These are phyloP conservation scores for Inga leiocalycina DNA, from an alignment of 306 rosid genomes.

Conservation along the genomic window DNA sequence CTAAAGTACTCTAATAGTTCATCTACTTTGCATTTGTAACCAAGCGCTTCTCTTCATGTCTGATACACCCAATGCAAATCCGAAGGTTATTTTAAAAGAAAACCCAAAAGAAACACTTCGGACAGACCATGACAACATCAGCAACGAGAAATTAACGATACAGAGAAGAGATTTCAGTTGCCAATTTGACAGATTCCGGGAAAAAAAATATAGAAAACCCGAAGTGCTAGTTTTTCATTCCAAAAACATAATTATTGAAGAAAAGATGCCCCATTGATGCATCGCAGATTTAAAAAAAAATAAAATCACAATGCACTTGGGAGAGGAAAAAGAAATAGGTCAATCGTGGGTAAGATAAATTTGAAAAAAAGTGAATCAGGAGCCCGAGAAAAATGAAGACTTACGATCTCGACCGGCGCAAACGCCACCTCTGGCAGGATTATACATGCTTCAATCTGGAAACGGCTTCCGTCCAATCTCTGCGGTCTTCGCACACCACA, in stretches of 20 bases:
- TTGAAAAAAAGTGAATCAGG: neutral
- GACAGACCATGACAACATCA: no score
- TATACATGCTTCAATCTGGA: slow-evolving; percentile 38
- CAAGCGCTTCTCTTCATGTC: no score
- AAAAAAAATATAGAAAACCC: neutral
- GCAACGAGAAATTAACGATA: no score
- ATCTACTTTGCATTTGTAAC: no score
- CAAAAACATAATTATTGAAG: neutral
- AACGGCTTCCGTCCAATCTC: neutral
- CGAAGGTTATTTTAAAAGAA: no score
- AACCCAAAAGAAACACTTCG: no score
- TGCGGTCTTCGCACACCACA: neutral
- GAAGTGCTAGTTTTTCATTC: neutral
- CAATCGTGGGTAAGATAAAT: no score
- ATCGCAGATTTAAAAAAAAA: neutral
- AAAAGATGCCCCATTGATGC: neutral
- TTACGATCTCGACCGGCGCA: slow-evolving; percentile 99
- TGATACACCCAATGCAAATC: no score
- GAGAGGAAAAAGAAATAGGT: neutral
- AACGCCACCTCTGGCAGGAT: slow-evolving; percentile 96
- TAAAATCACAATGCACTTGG: neutral
- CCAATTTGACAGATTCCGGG: no score
- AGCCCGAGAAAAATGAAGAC: slow-evolving; percentile 30
- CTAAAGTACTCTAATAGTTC: no score
- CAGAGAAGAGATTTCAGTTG: no score